Base-by-base conservation (phyloP, 441 rosid genomes). In the Eruca vesicaria region DNA sequence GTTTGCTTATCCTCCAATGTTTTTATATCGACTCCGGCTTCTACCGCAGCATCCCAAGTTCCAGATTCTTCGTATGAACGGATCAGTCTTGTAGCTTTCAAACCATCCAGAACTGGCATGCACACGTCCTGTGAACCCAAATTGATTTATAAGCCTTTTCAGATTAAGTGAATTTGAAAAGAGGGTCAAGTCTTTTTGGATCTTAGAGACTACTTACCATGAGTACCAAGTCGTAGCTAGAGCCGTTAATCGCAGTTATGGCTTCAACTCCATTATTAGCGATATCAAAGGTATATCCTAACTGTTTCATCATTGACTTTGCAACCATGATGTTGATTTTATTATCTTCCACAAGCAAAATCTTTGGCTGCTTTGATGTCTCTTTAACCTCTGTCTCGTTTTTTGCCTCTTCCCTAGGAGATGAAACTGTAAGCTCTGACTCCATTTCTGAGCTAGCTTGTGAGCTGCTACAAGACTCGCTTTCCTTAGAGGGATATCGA, bases 321-420 rank as follows among this genome's bases (percentile, higher is more conserved):
- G 97, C 77, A 74, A 91, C 99, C 90, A 90, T 87, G 62, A 91
- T 88, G 77, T 96, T 96, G 69, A 91, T 89, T 83, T 87, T 93
- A 82, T 89, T 93, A 77, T 96, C 99, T 86, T 96, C 97, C 55
- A 89, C 98, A n/a, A 96, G 96, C 64, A 96, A 91, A 71, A 96
- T 90, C 85, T 86, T 91, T 11, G 98, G 97, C 80, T 78, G 97
- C 80, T 76, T 85, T 57, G 79, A 20, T 74, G 11, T 70, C 79
- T 81, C 86, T 56, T 69, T 71, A 31, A 66, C 56, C 66, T 78
- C 63, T 14, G 45, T 38, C 20, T 86, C 80, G 2, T 68, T 36
- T 66, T 72, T 48, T 68, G 71, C 87, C 64, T 86, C 92, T 69
- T 72, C 72, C 65, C 56, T 76, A 7, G 43, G 81, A 73, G 82